These are phyloP conservation scores for Aspergillus campestris DNA, from an alignment of 495 filamentous ascomycete species.

Conservation along the genomic window DNA sequence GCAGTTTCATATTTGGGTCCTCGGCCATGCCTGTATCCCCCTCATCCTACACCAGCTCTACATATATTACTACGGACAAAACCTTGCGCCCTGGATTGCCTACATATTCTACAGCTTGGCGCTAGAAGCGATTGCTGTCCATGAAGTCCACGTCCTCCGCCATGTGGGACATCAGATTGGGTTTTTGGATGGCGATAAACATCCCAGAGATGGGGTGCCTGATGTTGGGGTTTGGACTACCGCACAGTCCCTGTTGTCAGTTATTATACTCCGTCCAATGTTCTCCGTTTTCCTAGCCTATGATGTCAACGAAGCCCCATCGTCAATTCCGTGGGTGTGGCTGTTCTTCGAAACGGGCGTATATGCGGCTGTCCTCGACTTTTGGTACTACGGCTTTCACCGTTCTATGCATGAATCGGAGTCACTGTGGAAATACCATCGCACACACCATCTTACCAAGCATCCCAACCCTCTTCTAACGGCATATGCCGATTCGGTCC, in stretches of 20 bases:
- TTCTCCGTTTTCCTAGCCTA: slow-evolving; percentile 17
- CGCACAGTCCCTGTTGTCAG: slow-evolving; percentile 16
- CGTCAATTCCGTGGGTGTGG: slow-evolving; percentile 21
- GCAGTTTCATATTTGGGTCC: slow-evolving; percentile 30
- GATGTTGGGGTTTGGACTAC: slow-evolving; percentile 16
- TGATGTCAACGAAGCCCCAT: slow-evolving; percentile 8
- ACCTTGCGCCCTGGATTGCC: slow-evolving; percentile 20
- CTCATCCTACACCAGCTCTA: slow-evolving; percentile 30
- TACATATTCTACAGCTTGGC: slow-evolving; percentile 33
- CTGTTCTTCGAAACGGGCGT: slow-evolving; percentile 32
- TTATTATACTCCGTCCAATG: slow-evolving; percentile 13
- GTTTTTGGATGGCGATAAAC: slow-evolving; percentile 21
- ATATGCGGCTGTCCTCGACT: slow-evolving; percentile 35
- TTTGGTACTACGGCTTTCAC: slow-evolving; percentile 41
- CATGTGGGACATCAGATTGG: slow-evolving; percentile 16
- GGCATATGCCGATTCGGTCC: slow-evolving; percentile 35
- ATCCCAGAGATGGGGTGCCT: slow-evolving; percentile 20
- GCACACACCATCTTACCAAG: slow-evolving; percentile 38
- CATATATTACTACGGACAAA: slow-evolving; percentile 20
- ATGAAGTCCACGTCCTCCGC: slow-evolving; percentile 21
- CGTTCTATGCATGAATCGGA: slow-evolving; percentile 34
- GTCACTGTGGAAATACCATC: slow-evolving; percentile 35
- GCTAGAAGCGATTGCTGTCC: slow-evolving; percentile 25
- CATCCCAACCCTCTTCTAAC: slow-evolving; percentile 35
- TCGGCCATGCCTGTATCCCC: slow-evolving; percentile 30